A percentile compares a stretch with the other conserved stretches of the same genome.
These are phyloP conservation scores for Ascochyta koolunga DNA, from an alignment of 2,329 filamentous ascomycete species.

Conservation along the genomic window DNA sequence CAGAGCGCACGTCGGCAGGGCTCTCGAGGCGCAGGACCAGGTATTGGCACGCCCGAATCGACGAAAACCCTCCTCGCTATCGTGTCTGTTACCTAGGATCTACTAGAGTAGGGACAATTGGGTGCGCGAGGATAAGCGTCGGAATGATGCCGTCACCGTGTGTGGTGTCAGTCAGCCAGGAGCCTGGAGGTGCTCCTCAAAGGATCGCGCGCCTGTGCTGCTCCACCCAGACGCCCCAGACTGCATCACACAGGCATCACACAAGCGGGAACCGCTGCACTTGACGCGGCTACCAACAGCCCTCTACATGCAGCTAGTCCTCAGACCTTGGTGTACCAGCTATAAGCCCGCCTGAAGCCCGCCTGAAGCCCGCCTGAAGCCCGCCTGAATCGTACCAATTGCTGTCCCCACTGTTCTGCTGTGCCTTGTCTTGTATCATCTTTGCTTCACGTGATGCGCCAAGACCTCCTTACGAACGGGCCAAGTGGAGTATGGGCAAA, in stretches of 20 bases:
- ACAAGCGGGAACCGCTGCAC: slow-evolving; percentile 7
- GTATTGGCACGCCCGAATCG: slow-evolving; percentile 43
- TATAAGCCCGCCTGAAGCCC: neutral
- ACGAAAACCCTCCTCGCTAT: slow-evolving; percentile 20
- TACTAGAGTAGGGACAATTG: slow-evolving; percentile 28
- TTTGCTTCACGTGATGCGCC: slow-evolving; percentile 2
- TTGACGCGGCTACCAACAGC: slow-evolving; percentile 6
- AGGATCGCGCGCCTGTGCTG: slow-evolving; percentile 25
- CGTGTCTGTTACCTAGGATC: slow-evolving; percentile 30
- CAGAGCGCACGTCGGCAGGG: slow-evolving; percentile 35
- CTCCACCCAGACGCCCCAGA: slow-evolving; percentile 26
- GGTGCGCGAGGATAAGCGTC: slow-evolving; percentile 46
- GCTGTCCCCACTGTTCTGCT: slow-evolving; percentile 6
- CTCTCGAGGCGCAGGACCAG: slow-evolving; percentile 38
- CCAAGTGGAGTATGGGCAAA: neutral
- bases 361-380: slow-evolving; percentile 2
- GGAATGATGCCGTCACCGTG: slow-evolving; percentile 44
- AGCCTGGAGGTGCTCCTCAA: slow-evolving; percentile 14
- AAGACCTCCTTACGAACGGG: neutral
- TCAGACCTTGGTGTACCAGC: neutral
- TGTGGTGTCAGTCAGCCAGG: slow-evolving; percentile 28
- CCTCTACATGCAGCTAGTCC: slow-evolving; percentile 5
- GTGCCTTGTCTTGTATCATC: neutral
- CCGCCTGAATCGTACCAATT: slow-evolving; percentile 2
- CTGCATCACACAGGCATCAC: slow-evolving; percentile 13